Conservation (phyloP, 2,329 filamentous ascomycete species). For the Epichloe coenophiala region DNA sequence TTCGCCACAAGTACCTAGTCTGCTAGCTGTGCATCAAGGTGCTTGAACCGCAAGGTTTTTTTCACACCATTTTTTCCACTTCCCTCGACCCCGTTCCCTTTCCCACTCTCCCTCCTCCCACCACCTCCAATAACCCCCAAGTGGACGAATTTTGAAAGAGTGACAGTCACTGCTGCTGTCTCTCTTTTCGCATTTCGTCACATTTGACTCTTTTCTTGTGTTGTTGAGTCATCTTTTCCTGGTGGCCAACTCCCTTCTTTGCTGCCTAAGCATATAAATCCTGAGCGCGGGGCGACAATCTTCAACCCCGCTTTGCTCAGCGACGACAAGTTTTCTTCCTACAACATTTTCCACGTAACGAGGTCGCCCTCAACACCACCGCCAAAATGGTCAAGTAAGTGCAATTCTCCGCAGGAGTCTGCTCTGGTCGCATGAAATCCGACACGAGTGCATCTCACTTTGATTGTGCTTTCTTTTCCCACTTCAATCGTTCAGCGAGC, state of each 20-base stretch:
- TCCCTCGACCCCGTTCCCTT: conserved; percentile 11
- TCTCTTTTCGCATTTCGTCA: conserved; percentile 19
- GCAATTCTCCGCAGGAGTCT: conserved; percentile 3
- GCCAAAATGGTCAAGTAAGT: conserved; percentile 99
- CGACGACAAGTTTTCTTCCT: conserved; percentile 13
- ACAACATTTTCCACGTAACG: conserved; percentile 21
- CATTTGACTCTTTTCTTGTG: conserved; percentile 13
- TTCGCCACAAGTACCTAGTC: too few species aligned
- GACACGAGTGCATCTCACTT: too few species aligned
- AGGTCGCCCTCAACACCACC: conserved; percentile 47
- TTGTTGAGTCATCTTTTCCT: conserved; percentile 5
- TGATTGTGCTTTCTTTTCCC: conserved; percentile 5
- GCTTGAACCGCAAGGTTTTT: conserved; percentile 1
- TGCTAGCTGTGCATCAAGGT: not conserved
- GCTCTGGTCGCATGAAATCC: not conserved
- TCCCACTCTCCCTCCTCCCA: conserved; percentile 13
- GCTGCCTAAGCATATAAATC: conserved; percentile 4
- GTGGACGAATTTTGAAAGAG: conserved; percentile 24
- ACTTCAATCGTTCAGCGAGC: not conserved
- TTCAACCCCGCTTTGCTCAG: conserved; percentile 32
- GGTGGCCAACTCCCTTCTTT: conserved; percentile 5
- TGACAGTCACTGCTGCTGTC: conserved; percentile 29
- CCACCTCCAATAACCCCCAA: conserved; percentile 13
- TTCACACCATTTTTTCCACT: conserved; percentile 6
- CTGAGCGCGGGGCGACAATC: conserved; percentile 27